These are phyloP conservation scores for Colletotrichum graminicola DNA, from an alignment of 2,329 filamentous ascomycete species.

Conservation along the genomic window DNA sequence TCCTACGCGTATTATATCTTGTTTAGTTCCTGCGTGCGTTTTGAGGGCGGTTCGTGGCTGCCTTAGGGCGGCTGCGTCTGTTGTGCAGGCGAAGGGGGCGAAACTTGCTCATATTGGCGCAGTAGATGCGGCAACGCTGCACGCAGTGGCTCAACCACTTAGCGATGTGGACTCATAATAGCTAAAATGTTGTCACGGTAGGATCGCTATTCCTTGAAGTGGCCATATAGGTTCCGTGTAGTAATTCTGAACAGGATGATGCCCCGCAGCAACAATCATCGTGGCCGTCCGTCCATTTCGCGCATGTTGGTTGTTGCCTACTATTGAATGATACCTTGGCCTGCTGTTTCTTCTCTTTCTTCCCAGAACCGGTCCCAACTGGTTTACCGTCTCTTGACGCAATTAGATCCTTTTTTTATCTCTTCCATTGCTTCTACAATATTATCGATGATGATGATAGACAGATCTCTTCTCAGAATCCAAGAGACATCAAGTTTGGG, in stretches of 20 bases:
- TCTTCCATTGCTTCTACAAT: too few species aligned
- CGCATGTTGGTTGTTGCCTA: not conserved
- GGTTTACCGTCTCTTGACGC: too few species aligned
- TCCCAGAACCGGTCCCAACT: too few species aligned
- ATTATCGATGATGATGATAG: not conserved
- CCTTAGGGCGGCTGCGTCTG: not conserved
- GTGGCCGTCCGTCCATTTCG: not conserved
- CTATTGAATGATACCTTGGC: not conserved
- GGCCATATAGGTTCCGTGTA: too few species aligned
- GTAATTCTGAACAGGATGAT: too few species aligned
- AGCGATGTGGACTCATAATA: not conserved
- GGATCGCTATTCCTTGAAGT: not conserved
- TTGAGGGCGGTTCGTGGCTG: not conserved
- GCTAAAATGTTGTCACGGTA: not conserved
- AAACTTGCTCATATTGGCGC: slow-evolving; percentile 40
- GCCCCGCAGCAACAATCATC: not conserved
- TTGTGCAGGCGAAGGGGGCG: not conserved
- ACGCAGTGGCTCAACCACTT: not conserved
- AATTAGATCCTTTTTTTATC: too few species aligned
- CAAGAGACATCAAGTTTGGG: not conserved
- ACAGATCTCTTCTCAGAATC: not conserved
- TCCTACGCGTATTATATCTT: not conserved
- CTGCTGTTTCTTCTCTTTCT: not conserved
- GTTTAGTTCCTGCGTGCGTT: not conserved
- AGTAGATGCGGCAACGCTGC: not conserved